Base-by-base conservation (phyloP, 1,139 yeast species). In the Scheffersomyces titani region DNA sequence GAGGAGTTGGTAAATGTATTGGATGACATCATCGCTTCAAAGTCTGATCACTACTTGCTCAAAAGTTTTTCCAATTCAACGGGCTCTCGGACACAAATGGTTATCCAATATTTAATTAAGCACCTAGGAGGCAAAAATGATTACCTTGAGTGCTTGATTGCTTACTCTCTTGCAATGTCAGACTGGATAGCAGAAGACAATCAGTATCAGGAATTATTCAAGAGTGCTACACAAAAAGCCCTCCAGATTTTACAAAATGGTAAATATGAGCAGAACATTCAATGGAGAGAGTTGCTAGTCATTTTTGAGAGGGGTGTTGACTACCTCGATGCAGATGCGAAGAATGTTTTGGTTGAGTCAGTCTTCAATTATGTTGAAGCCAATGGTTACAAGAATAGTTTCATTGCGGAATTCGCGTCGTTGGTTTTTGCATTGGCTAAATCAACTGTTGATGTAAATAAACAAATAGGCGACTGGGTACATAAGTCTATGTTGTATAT, bases 401-500 rank as follows among this genome's bases (percentile, higher is more conserved):
- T 70, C 55, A 66, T 63, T 20, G 65, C 71, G 1, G 71, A 67
- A 50, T 72, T 74, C 57, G 70, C 69, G 4, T 51, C 57, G 1
- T 68, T 73, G 22, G 58, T 73, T 21, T 51, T 49, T 5, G 54
- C 51, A 36, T 57, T 52, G 11, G 51, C 69, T 11, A 61, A 60
- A 13, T 55, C 61, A 2, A 49, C 53, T 19, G 19, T 51, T 16
- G 56, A 49, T 2, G 22, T 56, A 7, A 55, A 55, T 5, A 51
- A 55, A 6, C 54, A 56, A 4, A 55, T 65, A 21, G 54, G 52
- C 16, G 48, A 60, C 4, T 84, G 88, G 88, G 54, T 80, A 30
- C 75, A 77, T 57, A 83, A 86, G 61, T 75, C 86, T 3, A 75
- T 83, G 63, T 69, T 89, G 7, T 86, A 82, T 65, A 76, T 87